These are phyloP conservation scores for Coprinellus micaceus DNA, from an alignment of 768 basidiomycete genomes.

Conservation along the genomic window DNA sequence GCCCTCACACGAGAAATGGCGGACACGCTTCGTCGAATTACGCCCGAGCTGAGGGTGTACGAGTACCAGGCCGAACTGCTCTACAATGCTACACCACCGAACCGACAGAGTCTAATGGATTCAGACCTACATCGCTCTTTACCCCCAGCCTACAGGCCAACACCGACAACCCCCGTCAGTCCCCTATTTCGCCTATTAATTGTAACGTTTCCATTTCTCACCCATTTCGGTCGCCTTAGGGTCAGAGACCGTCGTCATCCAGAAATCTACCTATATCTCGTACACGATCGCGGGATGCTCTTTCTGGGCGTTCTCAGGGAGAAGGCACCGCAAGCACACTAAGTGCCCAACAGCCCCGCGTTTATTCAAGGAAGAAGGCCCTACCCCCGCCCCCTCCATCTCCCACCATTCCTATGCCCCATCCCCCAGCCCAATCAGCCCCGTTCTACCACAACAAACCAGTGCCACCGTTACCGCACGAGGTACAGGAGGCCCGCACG, in stretches of 20 bases:
- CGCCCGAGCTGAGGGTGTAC: slow-evolving; percentile 41
- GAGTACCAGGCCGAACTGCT: slow-evolving; percentile 48
- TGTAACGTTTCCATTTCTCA: neutral
- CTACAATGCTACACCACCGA: slow-evolving; percentile 36
- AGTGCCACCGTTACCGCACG: slow-evolving; percentile 29
- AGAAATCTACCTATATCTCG: neutral
- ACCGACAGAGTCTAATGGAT: slow-evolving; percentile 24
- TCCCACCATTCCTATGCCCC: slow-evolving; percentile 36
- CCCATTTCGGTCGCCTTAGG: slow-evolving; percentile 5
- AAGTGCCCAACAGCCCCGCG: slow-evolving; percentile 1
- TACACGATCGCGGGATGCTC: slow-evolving; percentile 1
- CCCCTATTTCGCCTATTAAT: neutral
- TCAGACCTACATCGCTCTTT: slow-evolving; percentile 16
- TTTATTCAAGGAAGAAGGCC: slow-evolving; percentile 7
- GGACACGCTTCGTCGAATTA: slow-evolving; percentile 41
- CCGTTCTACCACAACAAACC: slow-evolving; percentile 30
- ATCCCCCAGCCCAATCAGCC: slow-evolving; percentile 25
- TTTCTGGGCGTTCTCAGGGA: slow-evolving; percentile 6
- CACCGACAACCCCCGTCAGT: neutral
- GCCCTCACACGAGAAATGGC: slow-evolving; percentile 50
- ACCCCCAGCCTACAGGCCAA: slow-evolving; percentile 1
- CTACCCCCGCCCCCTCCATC: slow-evolving; percentile 34
- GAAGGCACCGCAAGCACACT: neutral
- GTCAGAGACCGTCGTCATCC: slow-evolving; percentile 8
- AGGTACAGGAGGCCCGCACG: slow-evolving; percentile 18